Evolutionary conservation across 2,329 filamentous ascomycete species (phyloP).

Genomic region (Gliomastix tumulicola): DNA sequence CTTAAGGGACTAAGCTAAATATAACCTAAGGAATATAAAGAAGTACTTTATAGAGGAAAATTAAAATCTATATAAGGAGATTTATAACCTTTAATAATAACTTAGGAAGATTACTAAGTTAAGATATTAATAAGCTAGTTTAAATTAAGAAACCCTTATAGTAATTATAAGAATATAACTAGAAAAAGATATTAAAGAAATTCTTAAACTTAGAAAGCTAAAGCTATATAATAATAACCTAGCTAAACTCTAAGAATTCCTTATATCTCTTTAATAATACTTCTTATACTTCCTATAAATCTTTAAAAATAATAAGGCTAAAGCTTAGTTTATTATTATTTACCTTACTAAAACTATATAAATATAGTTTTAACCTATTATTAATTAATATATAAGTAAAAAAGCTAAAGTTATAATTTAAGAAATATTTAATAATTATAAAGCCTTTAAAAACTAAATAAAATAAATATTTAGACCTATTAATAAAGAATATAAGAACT

Average conservation of each 20-base stretch:
- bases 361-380: background rate
- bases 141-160: background rate
- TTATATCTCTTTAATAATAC: no score
- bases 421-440: no score
- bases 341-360: no score
- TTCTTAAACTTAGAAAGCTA: constrained; percentile 1
- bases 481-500: background rate
- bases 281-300: background rate
- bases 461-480: no score
- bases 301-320: background rate
- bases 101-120: constrained; percentile 1
- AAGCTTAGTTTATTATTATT: constrained; percentile 1
- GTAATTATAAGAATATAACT: background rate
- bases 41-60: background rate
- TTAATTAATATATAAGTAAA: no score
- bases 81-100: no score
- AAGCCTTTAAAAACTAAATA: no score
- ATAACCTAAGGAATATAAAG: no score
- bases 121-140: background rate
- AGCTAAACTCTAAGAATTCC: no score
- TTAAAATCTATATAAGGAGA: background rate
- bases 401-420: no score
- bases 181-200: background rate
- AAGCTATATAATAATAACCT: background rate
- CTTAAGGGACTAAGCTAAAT: no score